Base-by-base conservation (phyloP, 306 rosid species). In the Gleditsia sinensis region DNA sequence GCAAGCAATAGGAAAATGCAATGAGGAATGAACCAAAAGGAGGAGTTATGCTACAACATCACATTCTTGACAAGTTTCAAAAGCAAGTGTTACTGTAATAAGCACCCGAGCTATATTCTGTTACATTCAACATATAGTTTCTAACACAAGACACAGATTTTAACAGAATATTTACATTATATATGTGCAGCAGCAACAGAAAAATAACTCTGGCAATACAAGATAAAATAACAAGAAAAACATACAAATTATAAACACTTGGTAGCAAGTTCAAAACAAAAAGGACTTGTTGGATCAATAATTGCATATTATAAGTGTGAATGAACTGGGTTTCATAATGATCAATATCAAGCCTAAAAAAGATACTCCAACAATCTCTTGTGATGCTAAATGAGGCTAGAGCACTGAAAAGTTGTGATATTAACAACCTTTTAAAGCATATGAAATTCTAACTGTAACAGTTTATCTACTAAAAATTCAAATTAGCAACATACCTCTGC, bases 401-500 rank as follows among this genome's bases (percentile, higher is more conserved):
- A 43, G 0, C 1, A 63, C 60, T 28, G 19, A n/a, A 32, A 20
- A 30, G 28, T 32, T 40, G 33, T 36, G 66, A 74, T 78, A 61
- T 40, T 16, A 36, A 37, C n/a, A 78, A n/a, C 24, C 67, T 51
- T 51, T 56, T 59, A 65, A 72, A 34, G 64, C 28, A 58, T 19
- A 40, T 6, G 43, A 54, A 72, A 43, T 72, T 20, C 11, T 63
- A n/a, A 49, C 16, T 16, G 59, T 33, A 55, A 80, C 3, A 24
- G 20, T 67, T 67, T 48, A 34, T 11, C 49, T 64, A 11, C 23
- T 28, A 72, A 67, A 45, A 48, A 72, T 39, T 63, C 50, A 51
- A 58, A 50, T 57, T 68, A 75, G 77, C 49, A 57, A 23, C 71
- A 11, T 80, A 94, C 99, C 99, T 88, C 96, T 9, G 89, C 81